Percentiles rank a stretch among this genome's conserved stretches.
Evolutionary conservation across 441 rosid species (phyloP).

Genomic region (Hura crepitans): DNA sequence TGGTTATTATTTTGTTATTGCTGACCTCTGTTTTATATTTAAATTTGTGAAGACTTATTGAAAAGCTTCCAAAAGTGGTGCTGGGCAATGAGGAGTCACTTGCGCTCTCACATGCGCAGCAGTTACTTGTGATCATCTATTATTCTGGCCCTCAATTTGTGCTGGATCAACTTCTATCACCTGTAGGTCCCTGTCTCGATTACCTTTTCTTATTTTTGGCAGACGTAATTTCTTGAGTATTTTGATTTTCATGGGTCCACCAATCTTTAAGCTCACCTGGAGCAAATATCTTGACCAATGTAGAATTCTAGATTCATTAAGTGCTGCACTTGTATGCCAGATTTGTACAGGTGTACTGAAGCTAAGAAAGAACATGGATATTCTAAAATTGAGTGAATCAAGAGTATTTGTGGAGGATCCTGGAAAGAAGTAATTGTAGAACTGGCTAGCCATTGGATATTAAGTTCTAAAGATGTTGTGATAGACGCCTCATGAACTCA

Average conservation of each 20-base stretch:
- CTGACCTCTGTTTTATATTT: constrained; percentile 18
- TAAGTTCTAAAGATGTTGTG: neutral
- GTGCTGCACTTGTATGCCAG: neutral
- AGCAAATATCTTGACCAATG: neutral
- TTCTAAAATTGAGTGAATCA: neutral
- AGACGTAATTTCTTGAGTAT: neutral
- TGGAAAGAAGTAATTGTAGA: neutral
- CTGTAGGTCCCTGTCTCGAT: constrained; percentile 50
- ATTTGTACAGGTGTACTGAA: neutral
- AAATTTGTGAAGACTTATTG: constrained; percentile 51
- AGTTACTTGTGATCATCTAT: constrained; percentile 69
- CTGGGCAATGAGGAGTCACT: constrained; percentile 66
- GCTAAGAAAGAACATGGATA: neutral
- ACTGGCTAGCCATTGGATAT: neutral
- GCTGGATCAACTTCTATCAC: constrained; percentile 73
- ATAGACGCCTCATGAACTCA: neutral
- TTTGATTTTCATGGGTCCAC: neutral
- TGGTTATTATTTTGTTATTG: constrained; percentile 10
- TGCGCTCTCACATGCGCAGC: constrained; percentile 66
- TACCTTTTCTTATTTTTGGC: constrained; percentile 9
- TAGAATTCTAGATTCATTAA: neutral
- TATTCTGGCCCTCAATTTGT: constrained; percentile 79
- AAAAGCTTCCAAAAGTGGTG: constrained; percentile 85
- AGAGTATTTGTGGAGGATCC: neutral
- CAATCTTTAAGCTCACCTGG: neutral